Evolutionary conservation across 495 filamentous ascomycete species (phyloP), one percentile per base, ranked within the genome.

Genomic region (Aspergillus egyptiacus): DNA sequence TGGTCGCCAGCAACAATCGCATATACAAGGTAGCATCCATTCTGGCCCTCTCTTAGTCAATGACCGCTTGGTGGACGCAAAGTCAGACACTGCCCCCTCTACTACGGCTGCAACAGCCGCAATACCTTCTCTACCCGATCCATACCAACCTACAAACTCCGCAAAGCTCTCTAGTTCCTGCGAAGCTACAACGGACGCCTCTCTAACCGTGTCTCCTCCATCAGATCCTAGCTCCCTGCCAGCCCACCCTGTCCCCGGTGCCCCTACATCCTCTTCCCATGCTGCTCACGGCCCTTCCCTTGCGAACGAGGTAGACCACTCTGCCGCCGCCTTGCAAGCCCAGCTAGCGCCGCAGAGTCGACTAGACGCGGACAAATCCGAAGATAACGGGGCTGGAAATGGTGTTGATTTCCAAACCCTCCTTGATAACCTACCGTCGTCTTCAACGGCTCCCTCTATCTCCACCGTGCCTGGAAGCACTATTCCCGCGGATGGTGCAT

Each of bases 351-450:
- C 56, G 48, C 53, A 56, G 30, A 37, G 57, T 42, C 67, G 55
- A 58, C 51, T 66, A 67, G 62, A 61, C 51, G 38, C 47, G 30
- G 58, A 54, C 22, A 56, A 50, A 23, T 27, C 28, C 35, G 46
- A 34, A 17, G 47, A 52, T 54, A 51, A 53, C 47, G 45, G 40
- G 47, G 54, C 53, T 43, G 55, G 68, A 48, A 61, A 60, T 33
- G 72, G 69, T 46, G 74, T 77, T 53, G 72, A 77, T 60, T 74
- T 72, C 53, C 72, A 79, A 60, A 69, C 67, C 44, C 55, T 79
- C 34, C 65, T 77, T 52, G 73, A 77, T 61, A 76, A 76, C 64
- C 68, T 78, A 11, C 67, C 72, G 50, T 62, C 66, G 37, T 60
- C 65, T 24, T 61, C 69, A 31, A 60, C 70, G 51, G 56, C 62